Base-by-base conservation (phyloP, 176 grass and related monocot genomes). In the Phoenix dactylifera region DNA sequence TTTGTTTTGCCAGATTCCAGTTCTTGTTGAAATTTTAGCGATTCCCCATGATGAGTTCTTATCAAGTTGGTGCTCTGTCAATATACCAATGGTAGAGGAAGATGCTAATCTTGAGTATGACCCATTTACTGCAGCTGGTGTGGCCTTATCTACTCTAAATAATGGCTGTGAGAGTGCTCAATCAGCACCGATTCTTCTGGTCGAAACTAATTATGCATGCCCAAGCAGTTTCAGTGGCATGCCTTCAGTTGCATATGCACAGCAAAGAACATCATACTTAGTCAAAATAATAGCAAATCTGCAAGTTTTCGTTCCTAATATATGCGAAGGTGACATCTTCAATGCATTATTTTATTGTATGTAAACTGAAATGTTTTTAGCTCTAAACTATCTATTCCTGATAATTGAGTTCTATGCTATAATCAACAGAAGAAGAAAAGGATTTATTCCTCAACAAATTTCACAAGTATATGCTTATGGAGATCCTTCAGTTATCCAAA, bases 271-370 rank as follows among this genome's bases (percentile, higher is more conserved):
- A 57, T 91, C 87, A n/a, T 97, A 63, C 49, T 76, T 91, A 55
- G 87, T 97, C 62, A 97, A 97, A 77, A 97, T 97, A 82, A 88
- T 97, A 57, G 92, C 92, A 58, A 97, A 91, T 65, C 66, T 97
- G 32, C 87, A 97, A 67, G 79, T 97, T 39, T 97, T 97, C 61
- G 78, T 97, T 74, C 92, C 92, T 49, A 88, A 88, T 70, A 97
- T 97, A 67, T 97, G 87, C 64, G 84, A 85, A 91, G 92, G 92
- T 97, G 19, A 82, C 73, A 60, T 52, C 15, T 69, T 81, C 15
- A 53, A 52, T 22, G 60, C 48, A 39, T 50, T 70, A 28, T 10
- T 82, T 22, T 16, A 50, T 69, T 75, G 26, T 69, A 74, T 35
- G 35, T 14, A 44, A 44, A 44, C 7, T 44, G 35, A 10, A 14